Conservation (phyloP, 75 land plant genomes). For the Cryptomeria japonica region DNA sequence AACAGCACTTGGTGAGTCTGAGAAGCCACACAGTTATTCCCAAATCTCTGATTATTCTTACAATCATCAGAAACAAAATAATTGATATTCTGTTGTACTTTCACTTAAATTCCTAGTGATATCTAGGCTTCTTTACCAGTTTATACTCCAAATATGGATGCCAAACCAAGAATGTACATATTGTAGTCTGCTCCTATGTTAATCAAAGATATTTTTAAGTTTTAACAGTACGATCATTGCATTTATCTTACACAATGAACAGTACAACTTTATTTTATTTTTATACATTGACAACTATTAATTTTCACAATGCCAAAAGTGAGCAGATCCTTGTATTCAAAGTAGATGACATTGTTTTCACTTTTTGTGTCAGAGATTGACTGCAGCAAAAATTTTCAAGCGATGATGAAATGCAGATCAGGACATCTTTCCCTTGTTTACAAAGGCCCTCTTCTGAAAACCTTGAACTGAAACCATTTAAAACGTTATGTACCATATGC, state of each 20-base stretch:
- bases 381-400: constrained; percentile 18
- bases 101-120: neutral
- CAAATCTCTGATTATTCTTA: too few species aligned
- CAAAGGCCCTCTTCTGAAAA: neutral
- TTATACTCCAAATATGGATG: neutral
- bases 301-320: neutral
- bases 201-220: neutral
- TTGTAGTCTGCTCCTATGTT: neutral
- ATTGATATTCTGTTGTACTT: neutral
- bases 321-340: neutral
- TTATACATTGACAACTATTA: neutral
- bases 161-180: neutral
- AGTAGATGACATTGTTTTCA: constrained; percentile 23
- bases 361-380: neutral
- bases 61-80: neutral
- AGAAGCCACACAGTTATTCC: too few species aligned
- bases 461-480: constrained; percentile 14
- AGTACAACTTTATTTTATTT: neutral
- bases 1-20: too few species aligned
- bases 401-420: constrained; percentile 6
- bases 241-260: neutral
- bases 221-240: neutral
- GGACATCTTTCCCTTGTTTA: neutral
- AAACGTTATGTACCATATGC: constrained; percentile 21
- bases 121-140: neutral